phyloP scores from a whole-genome alignment of 148 eudicot genomes.

The Silene latifolia region DNA sequence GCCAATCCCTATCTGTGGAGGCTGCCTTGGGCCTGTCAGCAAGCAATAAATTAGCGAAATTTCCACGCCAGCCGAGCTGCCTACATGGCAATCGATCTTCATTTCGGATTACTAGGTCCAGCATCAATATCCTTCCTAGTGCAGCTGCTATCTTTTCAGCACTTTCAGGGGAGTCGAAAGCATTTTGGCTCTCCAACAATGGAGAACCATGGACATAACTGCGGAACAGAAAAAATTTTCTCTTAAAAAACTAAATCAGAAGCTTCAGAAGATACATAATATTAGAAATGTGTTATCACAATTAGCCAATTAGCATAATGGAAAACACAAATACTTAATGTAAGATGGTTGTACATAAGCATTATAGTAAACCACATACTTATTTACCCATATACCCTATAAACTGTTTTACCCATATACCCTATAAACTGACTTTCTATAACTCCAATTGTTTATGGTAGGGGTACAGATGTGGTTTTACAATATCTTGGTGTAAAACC shows the following conservation, averaged over 20 bases:
- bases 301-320: neutral
- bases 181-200: conserved; percentile 69
- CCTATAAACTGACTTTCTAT: too few species aligned
- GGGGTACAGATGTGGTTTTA: too few species aligned
- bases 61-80: conserved; percentile 95
- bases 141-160: conserved; percentile 77
- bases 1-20: conserved; percentile 50
- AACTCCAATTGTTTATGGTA: too few species aligned
- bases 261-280: conserved; percentile 5
- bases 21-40: conserved; percentile 70
- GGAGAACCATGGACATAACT: conserved; percentile 97
- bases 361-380: too few species aligned
- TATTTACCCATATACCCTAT: too few species aligned
- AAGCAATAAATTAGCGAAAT: conserved; percentile 74
- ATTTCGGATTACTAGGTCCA: conserved; percentile 93
- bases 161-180: conserved; percentile 62
- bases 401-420: too few species aligned
- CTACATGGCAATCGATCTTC: conserved; percentile 98
- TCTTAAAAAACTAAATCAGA: conserved; percentile 12
- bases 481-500: too few species aligned
- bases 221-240: conserved; percentile 26
- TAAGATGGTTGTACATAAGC: neutral
- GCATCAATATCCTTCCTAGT: conserved; percentile 86
- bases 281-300: conserved; percentile 10
- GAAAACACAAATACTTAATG: neutral